Base-by-base conservation (phyloP, 2,329 filamentous ascomycete species). In the Epichloe uncinata region DNA sequence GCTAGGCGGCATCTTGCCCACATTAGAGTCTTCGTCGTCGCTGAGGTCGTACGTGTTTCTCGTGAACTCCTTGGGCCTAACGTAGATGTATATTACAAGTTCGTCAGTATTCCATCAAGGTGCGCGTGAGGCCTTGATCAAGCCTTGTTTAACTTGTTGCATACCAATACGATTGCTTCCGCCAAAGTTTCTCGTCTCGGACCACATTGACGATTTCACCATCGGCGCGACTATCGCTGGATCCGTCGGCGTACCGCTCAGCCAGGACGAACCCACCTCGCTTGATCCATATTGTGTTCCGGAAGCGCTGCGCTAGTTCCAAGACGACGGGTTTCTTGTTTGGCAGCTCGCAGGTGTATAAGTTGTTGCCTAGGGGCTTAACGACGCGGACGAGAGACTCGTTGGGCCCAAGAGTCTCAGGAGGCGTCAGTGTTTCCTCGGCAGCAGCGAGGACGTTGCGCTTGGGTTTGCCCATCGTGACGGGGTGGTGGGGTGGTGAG, bases 151-250 rank as follows among this genome's bases (percentile, higher is more conserved):
- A 30, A 4, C 30, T 40, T 42, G 47, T 34, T 16, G 20, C 72
- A 49, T 61, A 91, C 93, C 93, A 97, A 64, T 91, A 98, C 9
- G 73, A 60, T 70, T 85, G 82, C 69, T 95, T 95, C 61, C 89
- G 80, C 93, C 93, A 98, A 42, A 75, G 74, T 69, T 87, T 94
- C 71, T 96, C 90, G 61, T 96, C 88, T 37, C 87, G 76, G 37
- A 97, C 89, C 36, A 97, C 81, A 61, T 96, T 96, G 57, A 95
- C 75, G 59, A 98, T 96, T 66, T 95, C 87, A 13, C 91, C 93
- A 48, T 79, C 76, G 12, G 95, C 78, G 65, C 88, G 89, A 59
- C 88, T 88, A 42, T 84, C 82, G 47, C 82, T 79, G 30, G 81
- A 79, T 37, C 82, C 72, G 2, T 77, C 73, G 33, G 75, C 73